Percentiles rank a stretch among this genome's conserved stretches.
phyloP scores from a whole-genome alignment of 306 rosid genomes.

The Acacia confusa region DNA sequence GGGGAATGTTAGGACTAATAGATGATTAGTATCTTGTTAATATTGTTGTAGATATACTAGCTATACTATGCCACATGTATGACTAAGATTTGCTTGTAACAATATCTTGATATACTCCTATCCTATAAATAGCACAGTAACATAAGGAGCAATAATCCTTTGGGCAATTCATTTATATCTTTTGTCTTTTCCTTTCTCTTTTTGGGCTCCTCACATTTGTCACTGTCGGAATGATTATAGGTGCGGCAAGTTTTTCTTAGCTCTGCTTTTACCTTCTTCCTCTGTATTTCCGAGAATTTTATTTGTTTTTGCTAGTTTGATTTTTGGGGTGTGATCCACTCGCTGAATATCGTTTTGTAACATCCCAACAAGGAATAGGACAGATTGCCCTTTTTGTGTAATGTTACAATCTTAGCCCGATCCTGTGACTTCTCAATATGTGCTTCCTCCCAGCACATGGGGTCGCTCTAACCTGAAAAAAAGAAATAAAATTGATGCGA shows the following conservation, averaged over 20 bases:
- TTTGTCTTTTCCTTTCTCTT: too few species aligned
- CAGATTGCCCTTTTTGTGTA: background rate
- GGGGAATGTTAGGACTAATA: too few species aligned
- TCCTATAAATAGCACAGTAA: too few species aligned
- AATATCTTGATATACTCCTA: too few species aligned
- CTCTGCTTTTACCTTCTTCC: background rate
- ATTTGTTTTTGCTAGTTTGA: background rate
- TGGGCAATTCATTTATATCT: too few species aligned
- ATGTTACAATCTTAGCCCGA: background rate
- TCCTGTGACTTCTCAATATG: background rate
- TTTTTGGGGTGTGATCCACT: background rate
- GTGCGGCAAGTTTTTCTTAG: conserved; percentile 23
- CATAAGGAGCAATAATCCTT: too few species aligned
- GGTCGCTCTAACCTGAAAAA: background rate
- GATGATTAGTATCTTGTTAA: too few species aligned
- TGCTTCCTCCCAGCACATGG: background rate
- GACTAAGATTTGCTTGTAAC: too few species aligned
- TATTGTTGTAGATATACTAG: too few species aligned
- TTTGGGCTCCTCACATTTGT: conserved; percentile 91
- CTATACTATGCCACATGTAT: too few species aligned
- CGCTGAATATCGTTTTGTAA: background rate
- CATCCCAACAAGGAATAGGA: background rate
- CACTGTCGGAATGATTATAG: conserved; percentile 92
- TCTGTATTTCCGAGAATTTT: background rate
- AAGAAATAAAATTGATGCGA: background rate